These are phyloP conservation scores for Yamadazyma kanchanaburiensis DNA, from an alignment of 1,139 yeast genomes.

Conservation along the genomic window DNA sequence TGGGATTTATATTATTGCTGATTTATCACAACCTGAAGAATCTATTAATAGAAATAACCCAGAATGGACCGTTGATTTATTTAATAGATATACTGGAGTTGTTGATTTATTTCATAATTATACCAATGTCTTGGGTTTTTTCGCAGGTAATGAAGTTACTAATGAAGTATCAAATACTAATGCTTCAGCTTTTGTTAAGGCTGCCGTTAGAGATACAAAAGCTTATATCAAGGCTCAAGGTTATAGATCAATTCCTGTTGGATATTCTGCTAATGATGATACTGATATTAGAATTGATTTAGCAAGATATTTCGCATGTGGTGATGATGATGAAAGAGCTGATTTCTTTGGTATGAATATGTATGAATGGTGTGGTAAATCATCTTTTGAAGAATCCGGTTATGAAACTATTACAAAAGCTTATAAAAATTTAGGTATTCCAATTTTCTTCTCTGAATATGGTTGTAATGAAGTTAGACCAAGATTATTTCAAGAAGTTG, in stretches of 20 bases:
- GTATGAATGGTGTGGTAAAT: conserved; percentile 88
- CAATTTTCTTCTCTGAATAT: conserved; percentile 83
- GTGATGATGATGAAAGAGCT: conserved; percentile 60
- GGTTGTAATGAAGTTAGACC: conserved; percentile 68
- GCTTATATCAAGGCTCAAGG: conserved; percentile 67
- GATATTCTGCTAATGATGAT: conserved; percentile 92
- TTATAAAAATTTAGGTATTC: conserved; percentile 65
- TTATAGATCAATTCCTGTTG: conserved; percentile 80
- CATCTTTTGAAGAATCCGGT: conserved; percentile 66
- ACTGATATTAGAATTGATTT: conserved; percentile 66
- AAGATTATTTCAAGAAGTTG: conserved; percentile 65
- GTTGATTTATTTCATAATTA: conserved; percentile 81
- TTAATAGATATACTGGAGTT: conserved; percentile 72
- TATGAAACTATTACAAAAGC: conserved; percentile 59
- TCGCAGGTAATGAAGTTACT: conserved; percentile 90
- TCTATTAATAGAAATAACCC: conserved; percentile 78
- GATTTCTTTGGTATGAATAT: conserved; percentile 92
- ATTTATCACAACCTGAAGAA: conserved; percentile 79
- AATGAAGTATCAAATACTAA: conserved; percentile 47
- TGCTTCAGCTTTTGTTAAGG: conserved; percentile 81
- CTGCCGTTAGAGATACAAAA: conserved; percentile 89
- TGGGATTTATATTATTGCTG: conserved; percentile 83
- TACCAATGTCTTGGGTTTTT: conserved; percentile 85
- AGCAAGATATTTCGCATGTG: conserved; percentile 81
- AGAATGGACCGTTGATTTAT: conserved; percentile 62